Evolutionary conservation across 2,329 filamentous ascomycete species (phyloP), one percentile per base, ranked within the genome.

Genomic region (Fusarium sp.): DNA sequence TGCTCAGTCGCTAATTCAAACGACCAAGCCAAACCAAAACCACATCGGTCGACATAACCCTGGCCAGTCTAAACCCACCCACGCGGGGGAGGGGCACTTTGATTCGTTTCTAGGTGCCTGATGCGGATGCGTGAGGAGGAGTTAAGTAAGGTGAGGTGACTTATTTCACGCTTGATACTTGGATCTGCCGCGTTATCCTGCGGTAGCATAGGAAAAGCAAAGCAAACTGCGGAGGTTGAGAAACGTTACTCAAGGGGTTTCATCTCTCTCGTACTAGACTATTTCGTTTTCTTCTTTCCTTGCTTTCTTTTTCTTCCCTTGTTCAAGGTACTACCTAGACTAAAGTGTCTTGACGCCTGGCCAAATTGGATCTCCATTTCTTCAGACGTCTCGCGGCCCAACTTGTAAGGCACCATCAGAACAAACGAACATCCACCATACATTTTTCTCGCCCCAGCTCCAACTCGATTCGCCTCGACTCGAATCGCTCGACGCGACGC

Each of bases 51-150:
- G 50, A 69, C 55, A 47, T 37, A 43, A 56, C 47, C 57, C 61
- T 72, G 58, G 64, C 58, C 63, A 69, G 59, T 53, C 43, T 40
- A 49, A 66, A 55, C 59, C 70, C 71, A 69, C 63, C 65, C 70
- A 68, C 72, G 72, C 72, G 72, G 72, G 72, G 72, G 72, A 74
- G 69, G 72, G 71, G 71, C 69, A 64, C 55, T 45, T 67, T 72
- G 69, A 72, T 71, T 71, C 68, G 68, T 55, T 69, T 63, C 55
- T 66, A 51, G 64, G 55, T 72, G 63, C 69, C 72, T 67, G 66
- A 74, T 72, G 66, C 63, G 64, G 66, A 75, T 72, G 66, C 63
- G 64, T 66, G 68, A 68, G 72, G 67, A 68, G 67, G 55, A 68
- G 66, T 64, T 68, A 56, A 68, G 66, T 68, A 56, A 67, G 72